These are phyloP conservation scores for Exserohilum rostratum DNA, from an alignment of 2,329 filamentous ascomycete genomes.

Conservation along the genomic window DNA sequence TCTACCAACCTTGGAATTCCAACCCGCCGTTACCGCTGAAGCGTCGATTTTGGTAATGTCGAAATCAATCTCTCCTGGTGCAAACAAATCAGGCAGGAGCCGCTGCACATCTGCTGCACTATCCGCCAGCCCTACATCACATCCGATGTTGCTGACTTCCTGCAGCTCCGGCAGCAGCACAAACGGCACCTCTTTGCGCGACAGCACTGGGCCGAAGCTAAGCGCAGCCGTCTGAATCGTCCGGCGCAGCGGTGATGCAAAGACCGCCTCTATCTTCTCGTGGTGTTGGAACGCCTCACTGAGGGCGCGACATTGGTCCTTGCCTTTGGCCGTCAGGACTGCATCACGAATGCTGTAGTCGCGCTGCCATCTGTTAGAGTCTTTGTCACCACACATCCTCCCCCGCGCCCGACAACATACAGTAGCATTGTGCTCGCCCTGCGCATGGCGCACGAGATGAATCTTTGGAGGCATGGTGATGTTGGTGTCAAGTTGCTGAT, in stretches of 20 bases:
- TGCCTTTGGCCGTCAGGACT: slow-evolving; percentile 75
- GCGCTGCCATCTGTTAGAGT: slow-evolving; percentile 50
- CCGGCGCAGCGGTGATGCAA: slow-evolving; percentile 79
- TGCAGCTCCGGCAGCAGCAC: slow-evolving; percentile 77
- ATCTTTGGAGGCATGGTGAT: slow-evolving; percentile 34
- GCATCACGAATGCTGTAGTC: slow-evolving; percentile 81
- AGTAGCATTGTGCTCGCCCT: slow-evolving; percentile 74
- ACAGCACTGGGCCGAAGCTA: slow-evolving; percentile 64
- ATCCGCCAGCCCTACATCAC: slow-evolving; percentile 69
- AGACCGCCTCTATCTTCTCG: slow-evolving; percentile 66
- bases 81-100: slow-evolving; percentile 36
- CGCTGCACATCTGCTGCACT: slow-evolving; percentile 55
- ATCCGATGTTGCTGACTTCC: slow-evolving; percentile 75
- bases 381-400: neutral
- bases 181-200: slow-evolving; percentile 49
- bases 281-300: slow-evolving; percentile 66
- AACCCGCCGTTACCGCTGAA: slow-evolving; percentile 65
- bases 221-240: slow-evolving; percentile 79
- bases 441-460: slow-evolving; percentile 70
- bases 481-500: slow-evolving; percentile 10
- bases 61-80: slow-evolving; percentile 64
- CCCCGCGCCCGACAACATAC: slow-evolving; percentile 14
- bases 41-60: slow-evolving; percentile 64
- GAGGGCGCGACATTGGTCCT: slow-evolving; percentile 74
- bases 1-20: slow-evolving; percentile 69